Conservation (phyloP, 768 basidiomycete genomes). For the Leccinum arenicola region DNA sequence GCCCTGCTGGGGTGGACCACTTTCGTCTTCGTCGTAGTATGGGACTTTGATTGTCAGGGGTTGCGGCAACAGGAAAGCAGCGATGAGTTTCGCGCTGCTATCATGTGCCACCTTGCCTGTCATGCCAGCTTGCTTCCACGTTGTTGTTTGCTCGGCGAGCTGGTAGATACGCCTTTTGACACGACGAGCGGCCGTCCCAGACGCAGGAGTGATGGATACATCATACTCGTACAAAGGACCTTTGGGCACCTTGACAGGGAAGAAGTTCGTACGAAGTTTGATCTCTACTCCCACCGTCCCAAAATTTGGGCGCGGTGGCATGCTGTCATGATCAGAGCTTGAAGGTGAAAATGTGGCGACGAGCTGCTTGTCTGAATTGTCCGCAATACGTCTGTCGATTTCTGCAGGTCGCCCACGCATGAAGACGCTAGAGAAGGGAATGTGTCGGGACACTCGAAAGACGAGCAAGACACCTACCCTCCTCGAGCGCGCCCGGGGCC, state of each 20-base stretch:
- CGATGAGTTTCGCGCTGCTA: conserved; percentile 42
- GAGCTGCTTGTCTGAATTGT: conserved; percentile 42
- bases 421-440: conserved; percentile 36
- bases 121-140: conserved; percentile 42
- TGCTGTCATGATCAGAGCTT: conserved; percentile 22
- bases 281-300: conserved; percentile 42
- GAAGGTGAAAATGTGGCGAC: conserved; percentile 34
- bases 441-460: background rate
- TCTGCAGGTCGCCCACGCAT: conserved; percentile 38
- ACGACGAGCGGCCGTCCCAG: conserved; percentile 34
- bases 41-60: conserved; percentile 39
- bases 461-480: conserved; percentile 33
- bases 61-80: conserved; percentile 39
- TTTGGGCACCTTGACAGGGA: conserved; percentile 46
- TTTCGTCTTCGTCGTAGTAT: conserved; percentile 48
- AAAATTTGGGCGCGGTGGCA: conserved; percentile 49
- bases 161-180: conserved; percentile 47
- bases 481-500: conserved; percentile 30
- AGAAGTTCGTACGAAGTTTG: conserved; percentile 53
- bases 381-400: conserved; percentile 51
- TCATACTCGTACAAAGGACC: conserved; percentile 49
- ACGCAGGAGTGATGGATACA: conserved; percentile 38
- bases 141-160: conserved; percentile 42
- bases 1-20: conserved; percentile 27
- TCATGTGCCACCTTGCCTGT: conserved; percentile 47